Conservation (phyloP, 1,139 yeast species). For the Ogataea hybrid region DNA sequence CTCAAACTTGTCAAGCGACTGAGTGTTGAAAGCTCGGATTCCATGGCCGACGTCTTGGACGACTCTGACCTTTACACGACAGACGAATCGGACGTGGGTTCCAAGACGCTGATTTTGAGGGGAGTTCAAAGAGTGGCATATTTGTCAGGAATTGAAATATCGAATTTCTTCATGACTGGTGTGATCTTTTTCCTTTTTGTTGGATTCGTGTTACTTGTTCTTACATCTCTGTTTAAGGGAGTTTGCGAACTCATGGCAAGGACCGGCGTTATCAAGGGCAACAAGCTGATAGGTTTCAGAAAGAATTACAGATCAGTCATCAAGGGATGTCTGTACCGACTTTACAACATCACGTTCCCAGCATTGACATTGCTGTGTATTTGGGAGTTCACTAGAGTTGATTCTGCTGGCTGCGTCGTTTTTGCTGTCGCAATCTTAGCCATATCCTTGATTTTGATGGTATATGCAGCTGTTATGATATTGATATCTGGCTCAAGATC, state of each 20-base stretch:
- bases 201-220: conserved; percentile 66
- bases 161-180: conserved; percentile 84
- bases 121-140: conserved; percentile 93
- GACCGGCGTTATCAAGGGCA: conserved; percentile 56
- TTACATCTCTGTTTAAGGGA: conserved; percentile 69
- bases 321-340: conserved; percentile 85
- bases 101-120: conserved; percentile 75
- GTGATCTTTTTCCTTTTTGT: conserved; percentile 79
- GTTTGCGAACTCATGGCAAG: conserved; percentile 67
- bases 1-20: conserved; percentile 28
- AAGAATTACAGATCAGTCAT: conserved; percentile 75
- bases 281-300: conserved; percentile 75
- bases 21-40: conserved; percentile 33
- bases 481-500: conserved; percentile 71
- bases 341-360: conserved; percentile 79
- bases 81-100: conserved; percentile 58
- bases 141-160: conserved; percentile 79
- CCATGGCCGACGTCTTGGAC: conserved; percentile 46
- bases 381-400: conserved; percentile 85
- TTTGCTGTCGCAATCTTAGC: conserved; percentile 70
- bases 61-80: conserved; percentile 64
- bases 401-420: conserved; percentile 80
- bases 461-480: conserved; percentile 75
- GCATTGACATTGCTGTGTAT: conserved; percentile 78
- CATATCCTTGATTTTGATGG: conserved; percentile 55